Conservation (phyloP, 371 early-diverging fungal genomes). For the Batrachochytrium dendrobatidis region DNA sequence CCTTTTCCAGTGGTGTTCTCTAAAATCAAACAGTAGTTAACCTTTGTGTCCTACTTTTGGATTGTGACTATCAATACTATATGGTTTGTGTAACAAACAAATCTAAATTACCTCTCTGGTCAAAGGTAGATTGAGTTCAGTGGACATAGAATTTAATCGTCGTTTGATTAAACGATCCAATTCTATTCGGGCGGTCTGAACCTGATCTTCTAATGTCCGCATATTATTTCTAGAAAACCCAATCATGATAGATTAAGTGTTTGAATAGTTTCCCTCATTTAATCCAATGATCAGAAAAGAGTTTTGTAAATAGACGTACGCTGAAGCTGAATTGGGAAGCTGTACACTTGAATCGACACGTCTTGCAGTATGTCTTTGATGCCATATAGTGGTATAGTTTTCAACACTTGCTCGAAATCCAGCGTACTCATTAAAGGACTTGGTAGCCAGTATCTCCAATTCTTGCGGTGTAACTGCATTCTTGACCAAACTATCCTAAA, state of each 20-base stretch:
- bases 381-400: not conserved
- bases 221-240: too few relatives aligned
- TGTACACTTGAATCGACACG: too few relatives aligned
- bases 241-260: too few relatives aligned
- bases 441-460: not conserved
- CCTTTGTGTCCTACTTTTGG: too few relatives aligned
- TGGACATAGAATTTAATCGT: not conserved
- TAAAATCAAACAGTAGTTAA: too few relatives aligned
- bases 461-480: not conserved
- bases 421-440: not conserved
- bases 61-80: too few relatives aligned
- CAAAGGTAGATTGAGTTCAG: not conserved
- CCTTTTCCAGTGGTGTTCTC: conserved; percentile 18
- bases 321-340: too few relatives aligned
- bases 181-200: conserved; percentile 5
- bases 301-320: too few relatives aligned
- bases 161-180: not conserved
- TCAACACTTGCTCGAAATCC: not conserved
- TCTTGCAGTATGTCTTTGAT: not conserved
- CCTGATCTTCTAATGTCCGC: too few relatives aligned
- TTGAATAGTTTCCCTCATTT: too few relatives aligned
- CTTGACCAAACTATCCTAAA: not conserved
- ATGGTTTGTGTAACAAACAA: too few relatives aligned
- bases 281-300: too few relatives aligned
- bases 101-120: not conserved